Percentiles rank a stretch among this genome's conserved stretches.
Conservation (phyloP, 169 alveolate species). For the Plasmodium vinckei region DNA sequence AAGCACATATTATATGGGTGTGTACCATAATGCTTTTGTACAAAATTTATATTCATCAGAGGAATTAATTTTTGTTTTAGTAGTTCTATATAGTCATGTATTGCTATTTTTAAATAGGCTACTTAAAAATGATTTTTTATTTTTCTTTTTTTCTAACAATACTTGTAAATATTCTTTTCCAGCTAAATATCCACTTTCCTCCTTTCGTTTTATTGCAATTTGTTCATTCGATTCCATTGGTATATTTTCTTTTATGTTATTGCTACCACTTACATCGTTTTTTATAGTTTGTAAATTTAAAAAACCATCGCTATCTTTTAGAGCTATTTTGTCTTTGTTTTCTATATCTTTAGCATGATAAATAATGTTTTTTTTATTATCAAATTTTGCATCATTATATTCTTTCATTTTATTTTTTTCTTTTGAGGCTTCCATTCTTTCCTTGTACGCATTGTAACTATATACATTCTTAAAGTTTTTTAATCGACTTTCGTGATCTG, state of each 20-base stretch:
- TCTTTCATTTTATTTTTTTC: slow-evolving; percentile 6
- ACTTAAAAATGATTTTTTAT: slow-evolving; percentile 18
- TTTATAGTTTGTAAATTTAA: slow-evolving; percentile 27
- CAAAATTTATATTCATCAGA: too few relatives aligned
- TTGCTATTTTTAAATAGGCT: slow-evolving; percentile 30
- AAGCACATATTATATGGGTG: too few relatives aligned
- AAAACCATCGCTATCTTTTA: background rate
- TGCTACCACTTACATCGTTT: slow-evolving; percentile 31
- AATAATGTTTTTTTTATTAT: background rate
- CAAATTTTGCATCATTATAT: background rate
- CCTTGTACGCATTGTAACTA: slow-evolving; percentile 59
- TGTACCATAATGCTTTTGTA: too few relatives aligned
- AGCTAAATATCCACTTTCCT: slow-evolving; percentile 39
- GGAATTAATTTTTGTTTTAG: too few relatives aligned
- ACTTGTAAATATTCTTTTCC: slow-evolving; percentile 55
- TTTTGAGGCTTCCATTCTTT: slow-evolving; percentile 34
- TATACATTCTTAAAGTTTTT: slow-evolving; percentile 61
- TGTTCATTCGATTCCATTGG: slow-evolving; percentile 3
- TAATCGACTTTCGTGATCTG: slow-evolving; percentile 51
- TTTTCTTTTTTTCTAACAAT: slow-evolving; percentile 25
- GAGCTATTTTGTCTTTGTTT: background rate
- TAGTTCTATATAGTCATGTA: background rate
- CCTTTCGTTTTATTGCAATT: slow-evolving; percentile 39
- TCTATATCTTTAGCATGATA: slow-evolving; percentile 6
- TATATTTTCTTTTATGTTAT: slow-evolving; percentile 10